Percentiles rank a stretch among this genome's conserved stretches.
phyloP scores from a whole-genome alignment of 225 moss, liverwort and hornwort genomes.

The Pleurozium schreberi region DNA sequence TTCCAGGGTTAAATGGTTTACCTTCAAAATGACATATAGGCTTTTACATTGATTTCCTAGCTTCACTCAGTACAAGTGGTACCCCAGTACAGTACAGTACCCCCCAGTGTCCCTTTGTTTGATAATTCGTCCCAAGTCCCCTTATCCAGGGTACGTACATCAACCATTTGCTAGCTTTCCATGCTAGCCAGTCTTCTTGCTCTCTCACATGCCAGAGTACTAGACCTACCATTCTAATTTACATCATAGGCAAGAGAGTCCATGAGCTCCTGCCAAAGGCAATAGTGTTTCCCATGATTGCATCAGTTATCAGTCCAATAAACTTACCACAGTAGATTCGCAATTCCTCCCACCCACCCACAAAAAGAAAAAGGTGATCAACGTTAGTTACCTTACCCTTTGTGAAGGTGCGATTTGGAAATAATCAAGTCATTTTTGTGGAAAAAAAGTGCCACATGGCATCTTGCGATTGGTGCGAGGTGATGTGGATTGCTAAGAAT shows the following conservation, averaged over 20 bases:
- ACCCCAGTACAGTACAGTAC: too few relatives aligned
- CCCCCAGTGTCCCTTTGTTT: neutral
- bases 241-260: neutral
- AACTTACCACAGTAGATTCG: neutral
- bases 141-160: neutral
- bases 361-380: neutral
- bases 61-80: too few relatives aligned
- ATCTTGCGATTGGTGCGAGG: too few relatives aligned
- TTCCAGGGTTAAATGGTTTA: too few relatives aligned
- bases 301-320: neutral
- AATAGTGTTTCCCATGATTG: neutral
- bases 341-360: too few relatives aligned
- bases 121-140: neutral
- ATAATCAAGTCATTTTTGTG: too few relatives aligned
- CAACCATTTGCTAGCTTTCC: neutral
- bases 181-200: neutral
- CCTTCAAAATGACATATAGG: too few relatives aligned
- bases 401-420: too few relatives aligned
- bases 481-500: too few relatives aligned
- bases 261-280: neutral
- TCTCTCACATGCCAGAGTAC: neutral
- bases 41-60: too few relatives aligned
- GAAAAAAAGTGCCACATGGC: too few relatives aligned
- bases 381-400: neutral
- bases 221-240: neutral